phyloP scores from a whole-genome alignment of 352 stramenopile species.

The Globisporangium camurandrum region DNA sequence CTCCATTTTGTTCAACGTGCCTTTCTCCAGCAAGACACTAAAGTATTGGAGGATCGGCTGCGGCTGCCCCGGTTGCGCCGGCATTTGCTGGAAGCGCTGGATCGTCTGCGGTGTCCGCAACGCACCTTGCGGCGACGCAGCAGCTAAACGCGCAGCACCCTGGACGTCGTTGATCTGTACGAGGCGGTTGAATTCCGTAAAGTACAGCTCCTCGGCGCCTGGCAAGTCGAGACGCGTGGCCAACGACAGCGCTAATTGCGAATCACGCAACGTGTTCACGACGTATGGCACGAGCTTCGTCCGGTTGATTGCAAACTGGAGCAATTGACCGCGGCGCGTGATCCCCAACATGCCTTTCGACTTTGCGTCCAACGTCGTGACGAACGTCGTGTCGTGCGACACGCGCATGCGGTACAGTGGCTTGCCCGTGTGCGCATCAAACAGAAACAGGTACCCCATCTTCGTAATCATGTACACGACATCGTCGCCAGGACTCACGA shows the following conservation, averaged over 20 bases:
- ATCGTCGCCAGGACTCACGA: conserved; percentile 88
- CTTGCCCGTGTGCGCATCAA: conserved; percentile 98
- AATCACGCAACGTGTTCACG: conserved; percentile 96
- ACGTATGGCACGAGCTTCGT: conserved; percentile 98
- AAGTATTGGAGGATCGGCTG: conserved; percentile 99
- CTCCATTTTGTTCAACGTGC: conserved; percentile 98
- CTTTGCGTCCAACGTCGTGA: conserved; percentile 87
- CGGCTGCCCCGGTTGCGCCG: conserved; percentile 92
- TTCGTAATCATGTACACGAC: conserved; percentile 99
- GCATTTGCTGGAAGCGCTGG: conserved; percentile 98
- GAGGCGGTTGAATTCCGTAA: conserved; percentile 96
- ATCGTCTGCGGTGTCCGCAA: conserved; percentile 98
- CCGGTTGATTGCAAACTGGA: conserved; percentile 97
- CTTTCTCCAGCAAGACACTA: conserved; percentile 96
- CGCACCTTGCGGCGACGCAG: conserved; percentile 85
- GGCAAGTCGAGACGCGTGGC: conserved; percentile 95
- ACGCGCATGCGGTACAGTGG: conserved; percentile 97
- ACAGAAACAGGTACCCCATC: conserved; percentile 99
- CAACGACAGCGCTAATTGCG: conserved; percentile 93
- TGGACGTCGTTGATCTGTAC: conserved; percentile 80
- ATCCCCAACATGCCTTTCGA: conserved; percentile 97
- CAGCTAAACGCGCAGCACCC: conserved; percentile 81
- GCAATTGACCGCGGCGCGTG: conserved; percentile 94
- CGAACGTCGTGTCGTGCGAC: conserved; percentile 97
- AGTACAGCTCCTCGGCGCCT: conserved; percentile 98